These are phyloP conservation scores for Amaranthus cruentus DNA, from an alignment of 148 eudicot species.

Conservation along the genomic window DNA sequence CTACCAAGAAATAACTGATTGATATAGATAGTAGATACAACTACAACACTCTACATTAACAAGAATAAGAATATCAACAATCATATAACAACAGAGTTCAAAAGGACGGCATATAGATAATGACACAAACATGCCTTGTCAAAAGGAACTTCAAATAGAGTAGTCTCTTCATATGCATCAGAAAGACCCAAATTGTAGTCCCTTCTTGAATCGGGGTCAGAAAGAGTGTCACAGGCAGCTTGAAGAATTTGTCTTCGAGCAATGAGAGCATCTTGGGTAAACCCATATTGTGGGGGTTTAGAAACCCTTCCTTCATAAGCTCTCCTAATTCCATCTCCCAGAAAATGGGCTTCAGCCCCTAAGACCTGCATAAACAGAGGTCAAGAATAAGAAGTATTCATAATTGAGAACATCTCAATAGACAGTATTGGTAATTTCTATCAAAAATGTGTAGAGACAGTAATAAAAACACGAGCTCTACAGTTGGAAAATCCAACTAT, in stretches of 20 bases:
- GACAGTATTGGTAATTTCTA: not conserved
- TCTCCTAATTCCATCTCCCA: slow-evolving; percentile 79
- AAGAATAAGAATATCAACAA: not conserved
- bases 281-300: slow-evolving; percentile 79
- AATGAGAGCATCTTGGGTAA: slow-evolving; percentile 65
- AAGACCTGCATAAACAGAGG: slow-evolving; percentile 32
- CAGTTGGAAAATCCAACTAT: not conserved
- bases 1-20: not conserved
- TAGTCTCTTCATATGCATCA: slow-evolving; percentile 62
- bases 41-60: not conserved
- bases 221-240: slow-evolving; percentile 83
- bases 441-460: not conserved
- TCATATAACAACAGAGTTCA: not conserved
- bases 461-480: not conserved
- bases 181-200: slow-evolving; percentile 88
- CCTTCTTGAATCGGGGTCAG: slow-evolving; percentile 54
- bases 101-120: not conserved
- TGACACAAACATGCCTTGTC: slow-evolving; percentile 46
- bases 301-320: slow-evolving; percentile 76
- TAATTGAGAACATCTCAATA: not conserved
- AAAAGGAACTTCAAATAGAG: slow-evolving; percentile 79
- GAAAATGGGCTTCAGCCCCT: slow-evolving; percentile 80
- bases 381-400: not conserved
- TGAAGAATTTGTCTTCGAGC: slow-evolving; percentile 81
- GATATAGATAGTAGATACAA: not conserved